Conservation (phyloP, 495 filamentous ascomycete genomes). For the Lasiosphaeriaceae sp. region DNA sequence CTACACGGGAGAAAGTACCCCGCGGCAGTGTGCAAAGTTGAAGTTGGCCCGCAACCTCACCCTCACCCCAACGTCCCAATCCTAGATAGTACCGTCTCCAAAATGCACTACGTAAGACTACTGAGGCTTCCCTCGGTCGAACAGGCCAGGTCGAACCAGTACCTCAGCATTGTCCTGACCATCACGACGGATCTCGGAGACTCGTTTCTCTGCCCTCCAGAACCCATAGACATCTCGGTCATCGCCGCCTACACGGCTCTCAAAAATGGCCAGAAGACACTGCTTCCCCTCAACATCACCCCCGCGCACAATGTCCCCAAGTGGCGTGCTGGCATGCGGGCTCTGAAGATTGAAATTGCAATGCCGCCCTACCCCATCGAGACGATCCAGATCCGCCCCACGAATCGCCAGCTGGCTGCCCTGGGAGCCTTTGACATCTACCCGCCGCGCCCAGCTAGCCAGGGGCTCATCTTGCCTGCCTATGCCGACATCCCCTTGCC, state of each 20-base stretch:
- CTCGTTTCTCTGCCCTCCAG: slow-evolving; percentile 65
- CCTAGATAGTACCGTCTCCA: background rate
- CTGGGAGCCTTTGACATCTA: slow-evolving; percentile 30
- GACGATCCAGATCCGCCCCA: slow-evolving; percentile 35
- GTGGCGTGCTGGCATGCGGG: slow-evolving; percentile 40
- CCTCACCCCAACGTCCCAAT: too few relatives aligned
- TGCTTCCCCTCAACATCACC: slow-evolving; percentile 31
- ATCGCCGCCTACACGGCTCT: slow-evolving; percentile 27
- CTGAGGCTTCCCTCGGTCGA: slow-evolving; percentile 59
- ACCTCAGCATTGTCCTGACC: slow-evolving; percentile 54
- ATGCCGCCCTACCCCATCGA: slow-evolving; percentile 26
- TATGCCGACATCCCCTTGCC: slow-evolving; percentile 28
- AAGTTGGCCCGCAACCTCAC: too few relatives aligned
- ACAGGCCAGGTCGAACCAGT: slow-evolving; percentile 29
- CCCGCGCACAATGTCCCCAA: slow-evolving; percentile 9
- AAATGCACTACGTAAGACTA: slow-evolving; percentile 74
- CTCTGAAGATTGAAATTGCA: slow-evolving; percentile 36
- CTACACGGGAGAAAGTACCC: too few relatives aligned
- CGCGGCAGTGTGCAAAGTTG: too few relatives aligned
- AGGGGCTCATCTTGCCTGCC: slow-evolving; percentile 36
- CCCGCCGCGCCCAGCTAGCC: background rate
- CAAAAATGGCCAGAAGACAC: slow-evolving; percentile 27
- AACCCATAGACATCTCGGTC: slow-evolving; percentile 53
- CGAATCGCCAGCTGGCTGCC: slow-evolving; percentile 23
- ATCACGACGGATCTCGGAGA: slow-evolving; percentile 92